phyloP scores from a whole-genome alignment of 441 rosid genomes.

The Erodium trifolium region DNA sequence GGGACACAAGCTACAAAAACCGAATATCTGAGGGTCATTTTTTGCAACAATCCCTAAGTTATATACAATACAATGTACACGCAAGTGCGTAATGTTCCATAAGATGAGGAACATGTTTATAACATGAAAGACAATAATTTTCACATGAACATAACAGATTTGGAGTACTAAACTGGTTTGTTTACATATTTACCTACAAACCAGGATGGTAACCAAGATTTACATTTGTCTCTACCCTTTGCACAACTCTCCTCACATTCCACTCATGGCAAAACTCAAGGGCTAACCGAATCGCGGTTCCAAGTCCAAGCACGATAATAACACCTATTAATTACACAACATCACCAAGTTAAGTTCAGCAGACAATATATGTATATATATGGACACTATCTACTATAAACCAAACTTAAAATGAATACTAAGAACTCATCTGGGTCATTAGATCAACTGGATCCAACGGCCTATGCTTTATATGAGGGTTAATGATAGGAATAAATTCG shows the following conservation, averaged over 20 bases:
- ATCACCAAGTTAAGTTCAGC: not conserved
- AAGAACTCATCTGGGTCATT: too few relatives aligned
- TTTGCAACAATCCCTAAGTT: too few relatives aligned
- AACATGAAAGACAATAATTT: not conserved
- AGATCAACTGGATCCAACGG: too few relatives aligned
- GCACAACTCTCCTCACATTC: constrained; percentile 62
- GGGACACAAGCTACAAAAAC: too few relatives aligned
- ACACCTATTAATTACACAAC: constrained; percentile 36
- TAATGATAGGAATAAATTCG: too few relatives aligned
- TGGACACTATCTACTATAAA: too few relatives aligned
- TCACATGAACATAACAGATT: constrained; percentile 1
- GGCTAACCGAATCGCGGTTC: constrained; percentile 69
- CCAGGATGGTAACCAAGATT: constrained; percentile 52
- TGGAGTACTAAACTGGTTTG: not conserved
- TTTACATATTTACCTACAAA: constrained; percentile 29
- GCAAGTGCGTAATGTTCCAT: too few relatives aligned
- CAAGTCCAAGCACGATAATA: constrained; percentile 78
- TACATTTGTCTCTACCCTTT: constrained; percentile 50
- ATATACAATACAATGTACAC: too few relatives aligned
- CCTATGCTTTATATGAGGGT: too few relatives aligned
- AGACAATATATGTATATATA: too few relatives aligned
- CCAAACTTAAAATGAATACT: too few relatives aligned
- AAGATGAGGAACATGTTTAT: not conserved
- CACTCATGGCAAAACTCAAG: constrained; percentile 79
- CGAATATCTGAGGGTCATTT: too few relatives aligned